These are phyloP conservation scores for Actinidia polygama DNA, from an alignment of 179 eudicot species.

Conservation along the genomic window DNA sequence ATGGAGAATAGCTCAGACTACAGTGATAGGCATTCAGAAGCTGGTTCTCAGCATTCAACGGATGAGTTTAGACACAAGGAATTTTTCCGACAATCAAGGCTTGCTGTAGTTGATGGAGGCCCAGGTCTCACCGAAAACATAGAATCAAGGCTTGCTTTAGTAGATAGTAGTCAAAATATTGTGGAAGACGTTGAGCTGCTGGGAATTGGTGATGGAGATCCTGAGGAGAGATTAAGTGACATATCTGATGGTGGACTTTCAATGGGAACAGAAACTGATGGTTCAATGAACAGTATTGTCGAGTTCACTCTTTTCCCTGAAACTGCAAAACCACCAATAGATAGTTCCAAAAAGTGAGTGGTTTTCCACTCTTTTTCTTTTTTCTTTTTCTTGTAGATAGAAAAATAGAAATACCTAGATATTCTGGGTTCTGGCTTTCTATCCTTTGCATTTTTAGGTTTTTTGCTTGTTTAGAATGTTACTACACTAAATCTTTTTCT, in stretches of 20 bases:
- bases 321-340: slow-evolving; percentile 45
- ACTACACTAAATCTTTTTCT: not conserved
- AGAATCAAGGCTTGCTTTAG: slow-evolving; percentile 35
- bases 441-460: not conserved
- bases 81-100: slow-evolving; percentile 44
- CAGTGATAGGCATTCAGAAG: slow-evolving; percentile 80
- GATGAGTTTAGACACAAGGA: slow-evolving; percentile 67
- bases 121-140: slow-evolving; percentile 43
- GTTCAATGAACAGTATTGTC: slow-evolving; percentile 78
- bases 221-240: slow-evolving; percentile 91
- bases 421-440: not conserved
- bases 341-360: slow-evolving; percentile 57
- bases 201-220: slow-evolving; percentile 77
- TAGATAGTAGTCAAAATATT: slow-evolving; percentile 42
- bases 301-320: slow-evolving; percentile 94
- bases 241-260: slow-evolving; percentile 96
- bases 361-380: not conserved
- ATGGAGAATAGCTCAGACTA: slow-evolving; percentile 73
- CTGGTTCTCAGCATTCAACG: slow-evolving; percentile 72
- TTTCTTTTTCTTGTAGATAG: not conserved
- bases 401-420: not conserved
- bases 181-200: slow-evolving; percentile 74
- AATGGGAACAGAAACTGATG: slow-evolving; percentile 96
- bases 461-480: not conserved
- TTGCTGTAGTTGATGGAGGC: slow-evolving; percentile 41